Evolutionary conservation across 495 filamentous ascomycete species (phyloP).

Genomic region (Tuber indicum): DNA sequence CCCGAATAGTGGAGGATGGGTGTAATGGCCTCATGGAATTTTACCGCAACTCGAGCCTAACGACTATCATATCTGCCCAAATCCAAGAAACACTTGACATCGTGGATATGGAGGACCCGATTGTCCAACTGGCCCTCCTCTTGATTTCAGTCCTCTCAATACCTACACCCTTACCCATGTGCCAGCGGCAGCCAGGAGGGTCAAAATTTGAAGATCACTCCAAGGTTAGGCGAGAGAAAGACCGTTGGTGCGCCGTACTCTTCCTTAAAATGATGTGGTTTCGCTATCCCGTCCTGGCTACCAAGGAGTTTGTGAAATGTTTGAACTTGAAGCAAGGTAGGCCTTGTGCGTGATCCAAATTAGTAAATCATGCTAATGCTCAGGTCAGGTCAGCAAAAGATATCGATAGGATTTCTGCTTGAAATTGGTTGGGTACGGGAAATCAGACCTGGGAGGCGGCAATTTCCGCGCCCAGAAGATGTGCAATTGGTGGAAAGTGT

Average conservation of each 20-base stretch:
- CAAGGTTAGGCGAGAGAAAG: not conserved
- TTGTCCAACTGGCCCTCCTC: not conserved
- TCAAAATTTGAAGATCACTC: not conserved
- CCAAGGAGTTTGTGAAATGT: not conserved
- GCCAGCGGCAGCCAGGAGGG: not conserved
- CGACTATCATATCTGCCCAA: not conserved
- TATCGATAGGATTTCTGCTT: not conserved
- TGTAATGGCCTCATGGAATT: not conserved
- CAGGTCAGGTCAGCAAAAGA: not conserved
- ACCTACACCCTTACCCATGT: not conserved
- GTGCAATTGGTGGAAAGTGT: not conserved
- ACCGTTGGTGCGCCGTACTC: not conserved
- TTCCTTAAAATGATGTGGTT: constrained; percentile 14
- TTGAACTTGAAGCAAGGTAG: not conserved
- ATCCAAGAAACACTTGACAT: not conserved
- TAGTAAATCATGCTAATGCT: not conserved
- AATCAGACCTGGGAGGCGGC: not conserved
- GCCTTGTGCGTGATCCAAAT: too few relatives aligned
- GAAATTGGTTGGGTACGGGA: not conserved
- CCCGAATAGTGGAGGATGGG: not conserved
- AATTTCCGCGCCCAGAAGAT: not conserved
- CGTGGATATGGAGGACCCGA: not conserved
- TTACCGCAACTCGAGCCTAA: not conserved
- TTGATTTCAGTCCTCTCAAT: not conserved
- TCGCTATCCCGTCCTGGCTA: not conserved